A percentile compares a stretch with the other conserved stretches of the same genome.
phyloP scores from a whole-genome alignment of 192 early-diverging fungal genomes.

The Fimicolochytrium jonesii region DNA sequence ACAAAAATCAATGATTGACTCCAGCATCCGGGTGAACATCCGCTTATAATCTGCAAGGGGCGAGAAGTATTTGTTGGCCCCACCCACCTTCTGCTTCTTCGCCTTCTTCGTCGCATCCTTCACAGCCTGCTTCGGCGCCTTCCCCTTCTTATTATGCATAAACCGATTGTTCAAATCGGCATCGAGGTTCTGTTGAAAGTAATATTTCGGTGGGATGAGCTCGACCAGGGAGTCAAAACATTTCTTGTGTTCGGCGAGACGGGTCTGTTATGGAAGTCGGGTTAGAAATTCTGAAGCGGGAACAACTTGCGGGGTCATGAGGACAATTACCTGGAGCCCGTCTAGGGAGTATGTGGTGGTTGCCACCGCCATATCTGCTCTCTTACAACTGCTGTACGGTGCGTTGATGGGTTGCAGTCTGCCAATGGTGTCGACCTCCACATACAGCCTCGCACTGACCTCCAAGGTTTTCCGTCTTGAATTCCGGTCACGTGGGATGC shows the following conservation, averaged over 20 bases:
- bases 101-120: slow-evolving; percentile 77
- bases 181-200: slow-evolving; percentile 65
- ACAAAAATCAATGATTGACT: neutral
- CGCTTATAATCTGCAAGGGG: too few relatives aligned
- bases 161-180: slow-evolving; percentile 9
- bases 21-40: neutral
- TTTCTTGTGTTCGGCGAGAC: slow-evolving; percentile 59
- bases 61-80: too few relatives aligned
- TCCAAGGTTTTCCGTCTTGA: too few relatives aligned
- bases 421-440: too few relatives aligned
- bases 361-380: too few relatives aligned
- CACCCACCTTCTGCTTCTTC: slow-evolving; percentile 74
- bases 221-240: slow-evolving; percentile 73
- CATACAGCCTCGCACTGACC: too few relatives aligned
- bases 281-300: neutral
- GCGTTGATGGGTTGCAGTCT: too few relatives aligned
- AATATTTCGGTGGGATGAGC: slow-evolving; percentile 81
- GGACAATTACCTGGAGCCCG: neutral
- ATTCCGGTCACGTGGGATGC: too few relatives aligned
- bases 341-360: neutral
- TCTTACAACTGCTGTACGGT: too few relatives aligned
- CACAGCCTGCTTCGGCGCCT: slow-evolving; percentile 68
- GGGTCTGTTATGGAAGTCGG: too few relatives aligned
- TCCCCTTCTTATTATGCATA: slow-evolving; percentile 78
- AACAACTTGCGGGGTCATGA: neutral